Conservation (phyloP, 495 filamentous ascomycete species). For the Podospora appendiculata region DNA sequence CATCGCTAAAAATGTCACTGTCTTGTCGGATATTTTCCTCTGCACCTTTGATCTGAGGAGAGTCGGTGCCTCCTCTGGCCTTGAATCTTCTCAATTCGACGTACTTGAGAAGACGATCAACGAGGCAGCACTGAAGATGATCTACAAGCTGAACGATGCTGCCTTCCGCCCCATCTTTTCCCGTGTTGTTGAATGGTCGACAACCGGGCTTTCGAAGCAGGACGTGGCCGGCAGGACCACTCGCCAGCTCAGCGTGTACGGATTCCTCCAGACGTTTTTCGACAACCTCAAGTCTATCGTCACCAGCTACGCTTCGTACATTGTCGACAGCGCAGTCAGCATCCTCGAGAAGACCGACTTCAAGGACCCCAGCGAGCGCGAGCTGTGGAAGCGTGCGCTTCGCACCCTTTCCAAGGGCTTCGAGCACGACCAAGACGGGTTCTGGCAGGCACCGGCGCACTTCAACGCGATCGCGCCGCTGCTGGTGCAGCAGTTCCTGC, state of each 20-base stretch:
- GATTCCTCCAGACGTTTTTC: conserved; percentile 72
- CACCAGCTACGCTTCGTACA: conserved; percentile 78
- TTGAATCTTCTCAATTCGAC: conserved; percentile 12
- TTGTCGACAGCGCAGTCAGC: conserved; percentile 64
- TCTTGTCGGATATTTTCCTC: conserved; percentile 64
- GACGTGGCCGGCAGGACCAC: conserved; percentile 46
- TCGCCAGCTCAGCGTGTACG: conserved; percentile 63
- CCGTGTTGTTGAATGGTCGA: conserved; percentile 72
- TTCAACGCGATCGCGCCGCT: conserved; percentile 62
- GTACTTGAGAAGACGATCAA: conserved; percentile 57
- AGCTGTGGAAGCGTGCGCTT: conserved; percentile 57
- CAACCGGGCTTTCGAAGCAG: conserved; percentile 46
- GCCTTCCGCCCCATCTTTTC: conserved; percentile 90
- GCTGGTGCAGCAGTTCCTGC: conserved; percentile 59
- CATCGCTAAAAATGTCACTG: conserved; percentile 58
- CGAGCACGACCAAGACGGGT: conserved; percentile 68
- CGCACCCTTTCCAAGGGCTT: conserved; percentile 65
- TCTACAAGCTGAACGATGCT: conserved; percentile 94
- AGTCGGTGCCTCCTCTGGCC: conserved; percentile 17
- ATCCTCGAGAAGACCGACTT: conserved; percentile 48
- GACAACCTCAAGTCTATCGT: conserved; percentile 84
- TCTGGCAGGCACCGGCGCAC: conserved; percentile 86
- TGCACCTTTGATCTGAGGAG: conserved; percentile 66
- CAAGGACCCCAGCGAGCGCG: conserved; percentile 42
- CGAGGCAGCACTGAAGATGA: conserved; percentile 71